Evolutionary conservation across 2,329 filamentous ascomycete genomes (phyloP), one percentile per base, ranked within the genome.

Genomic region (Venturia asperata): DNA sequence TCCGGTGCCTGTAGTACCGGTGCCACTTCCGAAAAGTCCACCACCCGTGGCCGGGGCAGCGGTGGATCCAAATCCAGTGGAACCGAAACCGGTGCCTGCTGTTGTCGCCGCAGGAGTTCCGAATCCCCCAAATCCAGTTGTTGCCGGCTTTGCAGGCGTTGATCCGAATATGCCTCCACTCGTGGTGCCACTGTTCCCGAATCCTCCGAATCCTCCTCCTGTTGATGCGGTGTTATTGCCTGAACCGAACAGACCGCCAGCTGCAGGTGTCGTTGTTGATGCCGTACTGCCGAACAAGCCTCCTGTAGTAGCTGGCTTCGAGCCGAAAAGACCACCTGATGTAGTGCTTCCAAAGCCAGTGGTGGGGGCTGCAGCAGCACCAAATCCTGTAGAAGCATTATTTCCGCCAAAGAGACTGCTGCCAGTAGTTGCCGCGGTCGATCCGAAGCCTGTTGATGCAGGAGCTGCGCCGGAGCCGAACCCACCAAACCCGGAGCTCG

Each of bases 401-500:
- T 61, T 61, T 34, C 47, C 34, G 13, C 65, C 65, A 66, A 81
- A 81, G 6, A 79, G 70, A 34, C 78, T 74, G 43, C 80, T 78
- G 42, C 78, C 76, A 43, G 78, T 76, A 61, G 72, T 72, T 39
- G 65, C 58, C 6, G 60, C 71, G 72, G 11, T 70, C 68, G 39
- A 68, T 71, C 84, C 83, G 69, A 86, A 86, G 13, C 77, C 79
- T 68, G 77, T 73, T 49, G 70, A 70, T 15, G 69, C 67, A 41
- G 69, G 72, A 43, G 68, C 68, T 67, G 71, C 77, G 66, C 71
- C 71, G 24, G 73, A 73, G 61, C 77, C 76, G 61, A 80, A 82
- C 1, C 78, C 79, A 30, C 78, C 78, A 68, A 86, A 86, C 3
- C 78, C 78, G 67, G 83, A 84, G 70, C 80, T 82, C 66, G 87